Conservation (phyloP, 352 stramenopile species). For the Globisporangium camurandrum region DNA sequence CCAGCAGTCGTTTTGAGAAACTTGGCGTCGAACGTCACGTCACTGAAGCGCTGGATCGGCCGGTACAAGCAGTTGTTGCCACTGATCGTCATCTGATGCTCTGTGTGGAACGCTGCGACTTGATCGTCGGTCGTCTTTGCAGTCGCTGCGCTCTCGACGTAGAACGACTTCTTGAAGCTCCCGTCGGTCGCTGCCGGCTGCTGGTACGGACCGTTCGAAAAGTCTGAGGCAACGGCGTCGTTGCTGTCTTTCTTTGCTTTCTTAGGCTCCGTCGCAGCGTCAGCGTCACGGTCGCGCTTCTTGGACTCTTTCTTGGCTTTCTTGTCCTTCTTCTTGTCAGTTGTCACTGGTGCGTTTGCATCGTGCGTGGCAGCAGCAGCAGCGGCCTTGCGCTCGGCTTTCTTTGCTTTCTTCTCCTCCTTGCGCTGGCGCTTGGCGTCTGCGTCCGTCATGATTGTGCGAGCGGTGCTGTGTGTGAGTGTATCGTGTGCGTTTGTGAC, state of each 20-base stretch:
- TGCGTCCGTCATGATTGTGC: conserved; percentile 11
- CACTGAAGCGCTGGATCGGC: conserved; percentile 54
- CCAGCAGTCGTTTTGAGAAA: conserved; percentile 85
- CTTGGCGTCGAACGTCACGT: conserved; percentile 73
- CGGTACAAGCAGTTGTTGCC: conserved; percentile 87
- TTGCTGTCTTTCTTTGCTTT: conserved; percentile 56
- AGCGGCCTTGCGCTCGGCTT: conserved; percentile 34
- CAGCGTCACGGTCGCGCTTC: conserved; percentile 18
- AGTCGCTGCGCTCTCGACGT: conserved; percentile 64
- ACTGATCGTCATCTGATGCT: conserved; percentile 79
- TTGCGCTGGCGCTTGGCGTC: conserved; percentile 27
- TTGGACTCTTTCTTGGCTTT: conserved; percentile 32
- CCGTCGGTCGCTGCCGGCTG: conserved; percentile 52
- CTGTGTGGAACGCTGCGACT: conserved; percentile 80
- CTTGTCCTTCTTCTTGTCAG: conserved; percentile 19
- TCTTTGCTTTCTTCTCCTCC: conserved; percentile 29
- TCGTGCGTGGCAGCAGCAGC: conserved; percentile 31
- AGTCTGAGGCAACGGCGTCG: conserved; percentile 35
- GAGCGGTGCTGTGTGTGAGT: not conserved
- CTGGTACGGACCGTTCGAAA: conserved; percentile 67
- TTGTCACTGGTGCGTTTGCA: conserved; percentile 8
- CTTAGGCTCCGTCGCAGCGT: not conserved
- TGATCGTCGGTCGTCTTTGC: conserved; percentile 74
- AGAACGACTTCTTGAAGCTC: conserved; percentile 83
- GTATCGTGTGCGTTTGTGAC: not conserved